Evolutionary conservation across 306 rosid genomes (phyloP), one percentile per base, ranked within the genome.

Genomic region (Citrullus amarus): DNA sequence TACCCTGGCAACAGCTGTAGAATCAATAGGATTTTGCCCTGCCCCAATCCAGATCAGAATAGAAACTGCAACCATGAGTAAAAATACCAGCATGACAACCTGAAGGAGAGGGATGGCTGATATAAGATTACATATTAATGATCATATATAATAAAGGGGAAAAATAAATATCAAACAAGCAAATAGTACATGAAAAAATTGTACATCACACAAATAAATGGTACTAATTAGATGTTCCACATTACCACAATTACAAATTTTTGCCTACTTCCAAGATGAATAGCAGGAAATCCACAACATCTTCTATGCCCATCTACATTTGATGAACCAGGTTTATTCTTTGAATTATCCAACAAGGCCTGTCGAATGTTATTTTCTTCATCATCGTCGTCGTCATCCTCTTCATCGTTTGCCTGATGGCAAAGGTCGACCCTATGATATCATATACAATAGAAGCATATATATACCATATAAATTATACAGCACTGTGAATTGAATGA

Each of bases 371-470:
- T 82, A 81, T 76, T 85, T 58, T 86, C 93, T 41, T 72, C 86
- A 16, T 88, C 90, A 6, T 87, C 93, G 1, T 87, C 93, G 8
- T 44, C 50, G 9, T 89, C 93, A 8, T 88, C 93, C 55, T 90
- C 94, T 55, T 89, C 96, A 59, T 90, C 92, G 55, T 82, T 86
- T 81, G 87, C 82, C 87, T 91, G 93, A 89, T 91, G 96, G 93
- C 89, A 87, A 71, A 89, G 91, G 89, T 89, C 96, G 53, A 89
- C 87, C 96, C 96, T 91, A 83, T 79, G 82, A 80, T 75, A 88
- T 84, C 80, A 83, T 89, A 76, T 76, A 60, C 83, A 81, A 81
- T 58, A 80, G 41, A 78, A 78, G 79, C 80, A 80, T 78, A 36
- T 70, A 57, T 59, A 81, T 63, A 58, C 79, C 81, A 80, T 77